A percentile compares a stretch with the other conserved stretches of the same genome.
phyloP scores from a whole-genome alignment of 1,284 basidiomycete genomes.

The Ganoderma multipileum region DNA sequence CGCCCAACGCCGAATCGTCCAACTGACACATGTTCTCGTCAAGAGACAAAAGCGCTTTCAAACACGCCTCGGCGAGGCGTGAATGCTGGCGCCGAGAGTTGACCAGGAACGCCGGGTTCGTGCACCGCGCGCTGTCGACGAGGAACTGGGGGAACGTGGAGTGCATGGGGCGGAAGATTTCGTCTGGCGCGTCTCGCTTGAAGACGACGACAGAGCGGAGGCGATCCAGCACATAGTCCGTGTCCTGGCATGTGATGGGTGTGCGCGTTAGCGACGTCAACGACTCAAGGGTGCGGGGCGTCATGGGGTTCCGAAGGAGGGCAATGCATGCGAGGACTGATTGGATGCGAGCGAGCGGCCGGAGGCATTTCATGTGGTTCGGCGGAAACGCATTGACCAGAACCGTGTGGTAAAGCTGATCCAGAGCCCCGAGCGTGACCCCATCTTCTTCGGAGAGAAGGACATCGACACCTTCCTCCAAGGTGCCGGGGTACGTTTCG shows the following conservation, averaged over 20 bases:
- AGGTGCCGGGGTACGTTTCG: constrained; percentile 4
- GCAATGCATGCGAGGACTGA: constrained; percentile 7
- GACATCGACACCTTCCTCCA: constrained; percentile 9
- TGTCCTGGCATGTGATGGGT: not conserved
- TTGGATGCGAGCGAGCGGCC: not conserved
- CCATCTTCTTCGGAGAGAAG: constrained; percentile 7
- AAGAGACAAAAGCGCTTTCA: not conserved
- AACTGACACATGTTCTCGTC: not conserved
- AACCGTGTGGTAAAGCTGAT: constrained; percentile 7
- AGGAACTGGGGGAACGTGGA: constrained; percentile 23
- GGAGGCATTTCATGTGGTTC: not conserved
- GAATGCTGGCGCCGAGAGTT: not conserved
- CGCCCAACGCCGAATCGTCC: not conserved
- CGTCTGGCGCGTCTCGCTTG: not conserved
- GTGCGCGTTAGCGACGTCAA: not conserved
- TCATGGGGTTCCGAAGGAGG: constrained; percentile 2
- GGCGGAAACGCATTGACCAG: constrained; percentile 5
- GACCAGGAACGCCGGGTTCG: not conserved
- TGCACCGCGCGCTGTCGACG: constrained; percentile 9
- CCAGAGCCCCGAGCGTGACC: constrained; percentile 7
- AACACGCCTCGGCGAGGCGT: not conserved
- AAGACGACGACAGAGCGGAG: constrained; percentile 18
- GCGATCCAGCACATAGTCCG: constrained; percentile 5
- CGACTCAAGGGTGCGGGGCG: constrained; percentile 2
- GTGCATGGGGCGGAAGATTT: constrained; percentile 10